Conservation (phyloP, 2,329 filamentous ascomycete genomes). For the Cadophora malorum region DNA sequence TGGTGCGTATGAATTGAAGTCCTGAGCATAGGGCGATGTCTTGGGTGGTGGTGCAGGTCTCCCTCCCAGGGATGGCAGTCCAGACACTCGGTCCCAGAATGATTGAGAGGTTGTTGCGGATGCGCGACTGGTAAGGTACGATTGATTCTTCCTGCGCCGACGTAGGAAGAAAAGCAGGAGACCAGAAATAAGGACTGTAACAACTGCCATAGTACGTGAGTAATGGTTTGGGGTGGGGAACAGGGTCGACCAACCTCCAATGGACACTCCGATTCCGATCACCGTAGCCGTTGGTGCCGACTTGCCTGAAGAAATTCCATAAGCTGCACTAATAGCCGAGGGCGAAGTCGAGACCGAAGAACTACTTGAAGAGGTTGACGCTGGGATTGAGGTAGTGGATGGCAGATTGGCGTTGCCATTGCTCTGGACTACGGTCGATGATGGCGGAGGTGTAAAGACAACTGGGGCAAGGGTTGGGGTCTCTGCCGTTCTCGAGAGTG, state of each 20-base stretch:
- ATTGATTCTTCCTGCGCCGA: neutral
- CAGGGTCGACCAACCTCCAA: constrained; percentile 1
- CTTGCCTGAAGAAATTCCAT: neutral
- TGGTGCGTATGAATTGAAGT: neutral
- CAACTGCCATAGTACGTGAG: neutral
- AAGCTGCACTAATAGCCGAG: neutral
- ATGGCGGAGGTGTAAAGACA: neutral
- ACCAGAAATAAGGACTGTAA: neutral
- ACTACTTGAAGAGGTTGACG: neutral
- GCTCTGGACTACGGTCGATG: neutral
- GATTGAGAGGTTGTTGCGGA: neutral
- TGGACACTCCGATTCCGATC: constrained; percentile 9
- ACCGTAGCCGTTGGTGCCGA: neutral
- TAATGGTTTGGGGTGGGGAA: no score
- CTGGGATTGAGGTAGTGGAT: neutral
- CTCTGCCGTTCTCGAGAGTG: neutral
- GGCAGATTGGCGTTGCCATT: constrained; percentile 6
- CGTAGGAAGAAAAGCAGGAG: constrained; percentile 4
- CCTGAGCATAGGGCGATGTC: neutral
- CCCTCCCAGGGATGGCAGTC: neutral
- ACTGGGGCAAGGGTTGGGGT: neutral
- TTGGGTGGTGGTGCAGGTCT: neutral
- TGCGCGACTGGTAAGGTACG: neutral
- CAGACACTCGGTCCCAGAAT: constrained; percentile 13
- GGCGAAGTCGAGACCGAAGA: neutral